Evolutionary conservation across 2,329 filamentous ascomycete species (phyloP).

Genomic region (Neocatenulostroma microsporum): DNA sequence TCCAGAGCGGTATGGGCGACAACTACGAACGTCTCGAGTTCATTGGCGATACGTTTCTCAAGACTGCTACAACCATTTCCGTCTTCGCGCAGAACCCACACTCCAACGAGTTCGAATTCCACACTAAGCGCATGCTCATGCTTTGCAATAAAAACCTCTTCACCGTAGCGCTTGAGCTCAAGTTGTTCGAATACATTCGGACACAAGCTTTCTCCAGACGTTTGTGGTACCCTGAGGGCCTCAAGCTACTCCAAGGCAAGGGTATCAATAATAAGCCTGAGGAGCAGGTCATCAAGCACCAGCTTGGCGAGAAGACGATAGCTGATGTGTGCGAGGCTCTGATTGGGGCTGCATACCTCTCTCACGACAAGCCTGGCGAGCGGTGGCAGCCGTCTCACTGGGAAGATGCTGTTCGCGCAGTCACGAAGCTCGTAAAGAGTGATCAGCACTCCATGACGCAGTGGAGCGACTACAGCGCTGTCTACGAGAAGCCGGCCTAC

Average conservation of each 20-base stretch:
- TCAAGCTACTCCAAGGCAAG: constrained; percentile 61
- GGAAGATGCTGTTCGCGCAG: constrained; percentile 55
- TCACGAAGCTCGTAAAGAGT: constrained; percentile 62
- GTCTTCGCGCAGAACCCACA: constrained; percentile 69
- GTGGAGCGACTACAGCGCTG: constrained; percentile 65
- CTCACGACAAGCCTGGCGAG: constrained; percentile 38
- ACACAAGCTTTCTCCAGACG: constrained; percentile 73
- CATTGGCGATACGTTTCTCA: constrained; percentile 85
- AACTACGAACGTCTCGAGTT: constrained; percentile 96
- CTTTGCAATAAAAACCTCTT: constrained; percentile 89
- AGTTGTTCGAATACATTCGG: constrained; percentile 68
- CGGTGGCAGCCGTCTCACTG: constrained; percentile 43
- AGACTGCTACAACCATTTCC: constrained; percentile 89
- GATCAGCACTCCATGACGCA: constrained; percentile 59
- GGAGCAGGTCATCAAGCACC: constrained; percentile 48
- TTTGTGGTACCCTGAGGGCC: constrained; percentile 78
- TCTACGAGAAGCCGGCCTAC: constrained; percentile 64
- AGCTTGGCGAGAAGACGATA: constrained; percentile 64
- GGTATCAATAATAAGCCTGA: constrained; percentile 38
- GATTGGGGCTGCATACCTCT: constrained; percentile 73
- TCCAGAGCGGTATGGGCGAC: constrained; percentile 77
- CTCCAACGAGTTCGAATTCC: constrained; percentile 76
- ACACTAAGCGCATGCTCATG: constrained; percentile 83
- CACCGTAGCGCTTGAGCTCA: constrained; percentile 61
- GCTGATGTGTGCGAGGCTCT: constrained; percentile 92